Evolutionary conservation across 176 grass and related monocot genomes (phyloP).

Genomic region (maize (Zea mays)): Zm-B73-REFERENCE-NAM-5.0 NC_050096.1:115531001-115531500

Average conservation of each 20-base stretch:
- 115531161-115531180: conserved; percentile 11
- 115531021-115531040: not conserved
- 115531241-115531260: conserved; percentile 79
- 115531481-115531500: conserved; percentile 72
- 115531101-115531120: not conserved
- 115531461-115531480: conserved; percentile 57
- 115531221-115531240: conserved; percentile 90
- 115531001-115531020: conserved; percentile 21
- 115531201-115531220: conserved; percentile 87
- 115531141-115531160: not conserved
- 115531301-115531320: conserved; percentile 54
- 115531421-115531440: conserved; percentile 14
- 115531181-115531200: conserved; percentile 34
- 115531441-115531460: conserved; percentile 18
- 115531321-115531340: conserved; percentile 56
- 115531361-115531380: conserved; percentile 51
- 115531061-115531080: not conserved
- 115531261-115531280: conserved; percentile 89
- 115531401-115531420: not conserved
- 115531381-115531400: conserved; percentile 30
- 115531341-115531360: conserved; percentile 73
- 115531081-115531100: not conserved
- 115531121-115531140: not conserved
- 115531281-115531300: conserved; percentile 84
- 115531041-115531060: not conserved